phyloP scores from a whole-genome alignment of 805 yeast species.

The Cyberlindnera maritima region DNA sequence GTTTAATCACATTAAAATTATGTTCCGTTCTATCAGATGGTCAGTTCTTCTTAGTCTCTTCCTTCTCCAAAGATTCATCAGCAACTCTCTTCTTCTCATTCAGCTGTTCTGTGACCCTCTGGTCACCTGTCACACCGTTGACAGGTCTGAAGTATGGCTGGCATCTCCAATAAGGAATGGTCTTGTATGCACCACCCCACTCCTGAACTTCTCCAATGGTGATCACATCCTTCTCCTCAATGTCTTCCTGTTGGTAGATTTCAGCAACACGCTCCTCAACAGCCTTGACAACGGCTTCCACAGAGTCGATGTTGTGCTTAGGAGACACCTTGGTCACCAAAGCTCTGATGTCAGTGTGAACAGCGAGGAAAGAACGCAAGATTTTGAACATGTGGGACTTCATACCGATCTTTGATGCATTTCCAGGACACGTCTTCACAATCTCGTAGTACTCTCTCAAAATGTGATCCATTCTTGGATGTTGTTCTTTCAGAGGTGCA shows the following conservation, averaged over 20 bases:
- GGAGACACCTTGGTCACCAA: slow-evolving; percentile 55
- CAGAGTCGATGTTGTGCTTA: slow-evolving; percentile 43
- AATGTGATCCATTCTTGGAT: slow-evolving; percentile 81
- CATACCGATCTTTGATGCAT: slow-evolving; percentile 79
- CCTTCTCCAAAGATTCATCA: slow-evolving; percentile 18
- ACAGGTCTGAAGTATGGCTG: slow-evolving; percentile 94
- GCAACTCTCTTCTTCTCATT: slow-evolving; percentile 27
- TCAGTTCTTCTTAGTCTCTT: slow-evolving; percentile 16
- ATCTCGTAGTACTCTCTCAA: slow-evolving; percentile 87
- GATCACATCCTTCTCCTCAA: slow-evolving; percentile 54
- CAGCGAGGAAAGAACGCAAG: slow-evolving; percentile 73
- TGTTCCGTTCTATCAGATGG: neutral
- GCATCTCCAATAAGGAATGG: slow-evolving; percentile 92
- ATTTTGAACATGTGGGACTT: slow-evolving; percentile 91
- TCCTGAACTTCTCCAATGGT: slow-evolving; percentile 49
- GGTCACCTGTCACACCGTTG: slow-evolving; percentile 64
- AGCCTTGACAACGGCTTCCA: slow-evolving; percentile 53
- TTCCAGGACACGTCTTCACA: slow-evolving; percentile 40
- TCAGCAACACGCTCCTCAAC: slow-evolving; percentile 67
- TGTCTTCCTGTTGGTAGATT: slow-evolving; percentile 50
- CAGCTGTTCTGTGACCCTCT: slow-evolving; percentile 32
- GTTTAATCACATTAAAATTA: neutral
- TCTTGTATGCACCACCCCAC: slow-evolving; percentile 83
- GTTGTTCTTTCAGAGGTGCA: slow-evolving; percentile 55
- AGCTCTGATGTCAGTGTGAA: slow-evolving; percentile 76